phyloP scores from a whole-genome alignment of 495 filamentous ascomycete species.

The Hypoxylon subgilvum region DNA sequence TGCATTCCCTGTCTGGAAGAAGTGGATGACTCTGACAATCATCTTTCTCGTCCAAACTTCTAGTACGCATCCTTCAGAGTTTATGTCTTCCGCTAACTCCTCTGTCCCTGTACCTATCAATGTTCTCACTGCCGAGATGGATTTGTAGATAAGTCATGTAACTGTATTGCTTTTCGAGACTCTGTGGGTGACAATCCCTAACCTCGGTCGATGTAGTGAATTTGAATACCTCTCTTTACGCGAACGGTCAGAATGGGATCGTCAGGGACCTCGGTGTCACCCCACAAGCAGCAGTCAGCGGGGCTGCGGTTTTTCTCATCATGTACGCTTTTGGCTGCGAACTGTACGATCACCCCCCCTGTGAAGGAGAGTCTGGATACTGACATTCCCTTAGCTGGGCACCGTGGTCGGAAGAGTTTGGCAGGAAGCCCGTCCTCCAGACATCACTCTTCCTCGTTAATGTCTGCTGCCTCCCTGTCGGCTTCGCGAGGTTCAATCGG shows the following conservation, averaged over 20 bases:
- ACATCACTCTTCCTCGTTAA: constrained; percentile 74
- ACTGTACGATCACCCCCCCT: constrained; percentile 44
- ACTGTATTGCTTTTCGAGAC: constrained; percentile 46
- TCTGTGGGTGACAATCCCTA: constrained; percentile 1
- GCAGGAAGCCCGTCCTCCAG: constrained; percentile 74
- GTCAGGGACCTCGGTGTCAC: constrained; percentile 67
- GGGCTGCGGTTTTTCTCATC: constrained; percentile 75
- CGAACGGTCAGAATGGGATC: constrained; percentile 67
- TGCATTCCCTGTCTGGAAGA: constrained; percentile 66
- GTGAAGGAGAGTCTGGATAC: background rate
- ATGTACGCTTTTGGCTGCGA: constrained; percentile 81
- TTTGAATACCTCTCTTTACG: constrained; percentile 76
- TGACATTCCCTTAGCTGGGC: constrained; percentile 61
- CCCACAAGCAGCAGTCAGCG: constrained; percentile 66
- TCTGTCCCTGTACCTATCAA: too few relatives aligned
- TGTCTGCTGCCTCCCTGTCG: constrained; percentile 75
- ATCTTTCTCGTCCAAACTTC: constrained; percentile 79
- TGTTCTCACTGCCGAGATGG: too few relatives aligned
- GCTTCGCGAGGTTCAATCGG: constrained; percentile 63
- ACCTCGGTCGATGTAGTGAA: constrained; percentile 59
- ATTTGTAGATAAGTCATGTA: background rate
- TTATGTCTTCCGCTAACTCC: constrained; percentile 62
- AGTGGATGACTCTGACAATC: constrained; percentile 73
- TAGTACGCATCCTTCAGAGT: constrained; percentile 40
- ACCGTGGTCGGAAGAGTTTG: constrained; percentile 80